Conservation (phyloP, 202 grass and related monocot species). For the Hordeum pubiflorum region DNA sequence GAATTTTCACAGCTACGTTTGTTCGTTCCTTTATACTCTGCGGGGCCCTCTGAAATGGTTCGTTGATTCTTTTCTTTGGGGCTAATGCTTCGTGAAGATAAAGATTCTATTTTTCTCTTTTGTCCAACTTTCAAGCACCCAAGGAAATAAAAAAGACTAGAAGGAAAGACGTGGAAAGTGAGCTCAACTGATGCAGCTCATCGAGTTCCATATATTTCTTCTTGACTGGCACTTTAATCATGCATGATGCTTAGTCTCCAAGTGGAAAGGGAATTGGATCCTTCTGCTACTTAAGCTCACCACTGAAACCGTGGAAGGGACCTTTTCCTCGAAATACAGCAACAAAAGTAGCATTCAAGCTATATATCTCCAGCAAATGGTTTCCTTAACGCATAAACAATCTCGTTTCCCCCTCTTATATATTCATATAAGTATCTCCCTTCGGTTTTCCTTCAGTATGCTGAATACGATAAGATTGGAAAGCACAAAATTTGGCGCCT, state of each 20-base stretch:
- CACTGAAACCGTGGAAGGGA: neutral
- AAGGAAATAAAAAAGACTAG: neutral
- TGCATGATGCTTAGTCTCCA: conserved; percentile 10
- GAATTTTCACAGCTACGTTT: conserved; percentile 10
- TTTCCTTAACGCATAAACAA: conserved; percentile 38
- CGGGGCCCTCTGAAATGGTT: conserved; percentile 20
- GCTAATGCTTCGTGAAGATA: conserved; percentile 38
- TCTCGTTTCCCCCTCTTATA: neutral
- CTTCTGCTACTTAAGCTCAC: conserved; percentile 32
- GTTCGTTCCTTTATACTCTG: conserved; percentile 28
- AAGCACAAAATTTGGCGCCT: neutral
- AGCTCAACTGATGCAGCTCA: conserved; percentile 18
- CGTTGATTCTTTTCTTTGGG: conserved; percentile 33
- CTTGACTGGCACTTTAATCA: neutral
- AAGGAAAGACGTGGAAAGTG: neutral
- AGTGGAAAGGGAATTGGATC: conserved; percentile 46
- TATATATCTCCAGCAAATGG: neutral
- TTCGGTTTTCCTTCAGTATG: neutral
- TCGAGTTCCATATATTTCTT: conserved; percentile 6
- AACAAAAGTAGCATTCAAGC: neutral
- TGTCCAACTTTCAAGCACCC: conserved; percentile 15
- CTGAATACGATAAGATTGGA: neutral
- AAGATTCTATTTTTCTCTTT: conserved; percentile 20
- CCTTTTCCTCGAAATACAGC: conserved; percentile 10
- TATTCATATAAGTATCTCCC: neutral